Percentiles rank a stretch among this genome's conserved stretches.
These are phyloP conservation scores for Allium cepa DNA, from an alignment of 106 monocot genomes.

Conservation along the genomic window DNA sequence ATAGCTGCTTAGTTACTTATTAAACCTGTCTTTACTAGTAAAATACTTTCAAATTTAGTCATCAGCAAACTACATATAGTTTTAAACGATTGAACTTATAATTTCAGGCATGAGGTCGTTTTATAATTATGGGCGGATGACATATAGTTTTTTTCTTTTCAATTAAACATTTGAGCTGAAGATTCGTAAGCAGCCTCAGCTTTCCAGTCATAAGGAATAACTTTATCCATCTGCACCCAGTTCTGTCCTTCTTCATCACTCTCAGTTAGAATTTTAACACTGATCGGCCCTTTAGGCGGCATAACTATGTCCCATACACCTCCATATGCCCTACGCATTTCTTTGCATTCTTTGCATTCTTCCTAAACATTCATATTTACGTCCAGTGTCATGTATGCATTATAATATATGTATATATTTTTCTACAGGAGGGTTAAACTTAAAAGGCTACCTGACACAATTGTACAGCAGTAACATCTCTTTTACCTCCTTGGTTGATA, in stretches of 20 bases:
- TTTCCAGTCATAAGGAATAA: conserved; percentile 16
- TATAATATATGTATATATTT: not conserved
- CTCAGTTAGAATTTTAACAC: conserved; percentile 3
- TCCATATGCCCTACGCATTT: conserved; percentile 26
- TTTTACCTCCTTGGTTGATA: conserved; percentile 23
- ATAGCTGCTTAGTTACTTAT: no score
- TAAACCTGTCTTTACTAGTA: no score
- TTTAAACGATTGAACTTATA: no score
- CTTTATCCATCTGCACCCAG: conserved; percentile 10
- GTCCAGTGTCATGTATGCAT: not conserved
- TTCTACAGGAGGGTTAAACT: not conserved
- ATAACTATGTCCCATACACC: conserved; percentile 25
- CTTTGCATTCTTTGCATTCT: conserved; percentile 13
- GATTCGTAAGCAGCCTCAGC: conserved; percentile 18
- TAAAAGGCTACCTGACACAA: conserved; percentile 14
- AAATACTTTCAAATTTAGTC: no score
- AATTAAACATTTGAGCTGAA: not conserved
- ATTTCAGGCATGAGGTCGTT: no score
- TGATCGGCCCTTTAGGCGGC: conserved; percentile 27
- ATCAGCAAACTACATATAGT: no score
- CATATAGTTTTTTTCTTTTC: no score
- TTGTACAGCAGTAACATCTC: conserved; percentile 20
- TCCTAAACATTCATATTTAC: conserved; percentile 4
- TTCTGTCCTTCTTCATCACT: conserved; percentile 7
- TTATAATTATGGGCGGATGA: no score